A percentile compares a stretch with the other conserved stretches of the same genome.
phyloP scores from a whole-genome alignment of 2,329 filamentous ascomycete genomes.

The Apiospora koreana region DNA sequence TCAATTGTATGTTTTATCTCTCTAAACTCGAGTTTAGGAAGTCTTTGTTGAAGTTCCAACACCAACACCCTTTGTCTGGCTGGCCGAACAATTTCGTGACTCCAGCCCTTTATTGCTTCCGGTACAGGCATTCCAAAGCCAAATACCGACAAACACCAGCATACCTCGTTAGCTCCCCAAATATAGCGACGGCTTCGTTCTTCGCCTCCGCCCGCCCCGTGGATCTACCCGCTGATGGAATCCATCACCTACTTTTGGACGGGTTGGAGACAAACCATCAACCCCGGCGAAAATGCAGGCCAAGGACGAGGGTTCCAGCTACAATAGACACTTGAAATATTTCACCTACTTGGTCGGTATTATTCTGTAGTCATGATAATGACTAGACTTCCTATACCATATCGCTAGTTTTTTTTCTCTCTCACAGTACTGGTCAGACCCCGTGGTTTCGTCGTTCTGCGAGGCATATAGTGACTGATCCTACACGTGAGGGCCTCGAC shows the following conservation, averaged over 20 bases:
- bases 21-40: too few relatives aligned
- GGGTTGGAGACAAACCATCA: background rate
- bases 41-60: background rate
- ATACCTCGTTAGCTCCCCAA: background rate
- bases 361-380: too few relatives aligned
- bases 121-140: background rate
- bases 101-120: background rate
- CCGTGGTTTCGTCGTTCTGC: too few relatives aligned
- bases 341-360: too few relatives aligned
- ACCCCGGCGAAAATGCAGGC: too few relatives aligned
- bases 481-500: background rate
- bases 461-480: background rate
- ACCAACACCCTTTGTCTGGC: background rate
- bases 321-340: too few relatives aligned
- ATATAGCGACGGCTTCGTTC: background rate
- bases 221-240: background rate
- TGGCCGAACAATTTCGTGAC: background rate
- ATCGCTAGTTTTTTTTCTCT: too few relatives aligned
- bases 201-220: background rate
- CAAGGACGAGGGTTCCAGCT: too few relatives aligned
- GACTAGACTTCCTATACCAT: too few relatives aligned
- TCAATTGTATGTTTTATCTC: too few relatives aligned
- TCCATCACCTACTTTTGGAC: background rate
- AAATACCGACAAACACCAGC: background rate
- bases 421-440: too few relatives aligned